phyloP scores from a whole-genome alignment of 179 eudicot genomes.

The Amaranthus tricolor region DNA sequence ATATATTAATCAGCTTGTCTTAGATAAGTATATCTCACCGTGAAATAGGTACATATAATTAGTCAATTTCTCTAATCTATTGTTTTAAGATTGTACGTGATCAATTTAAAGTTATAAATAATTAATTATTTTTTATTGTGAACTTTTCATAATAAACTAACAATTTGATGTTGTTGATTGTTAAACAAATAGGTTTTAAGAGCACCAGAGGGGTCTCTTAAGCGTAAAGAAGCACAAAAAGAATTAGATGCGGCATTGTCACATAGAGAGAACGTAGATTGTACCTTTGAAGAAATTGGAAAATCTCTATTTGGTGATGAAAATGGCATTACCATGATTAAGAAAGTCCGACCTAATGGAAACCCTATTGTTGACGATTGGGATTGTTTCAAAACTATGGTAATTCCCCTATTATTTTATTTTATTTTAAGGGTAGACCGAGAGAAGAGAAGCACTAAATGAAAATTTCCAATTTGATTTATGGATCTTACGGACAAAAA shows the following conservation, averaged over 20 bases:
- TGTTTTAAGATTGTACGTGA: too few relatives aligned
- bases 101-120: too few relatives aligned
- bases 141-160: not conserved
- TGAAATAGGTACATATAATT: too few relatives aligned
- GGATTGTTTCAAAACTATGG: conserved; percentile 70
- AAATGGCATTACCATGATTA: conserved; percentile 45
- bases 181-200: conserved; percentile 34
- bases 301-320: conserved; percentile 61
- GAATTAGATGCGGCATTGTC: conserved; percentile 53
- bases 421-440: too few relatives aligned
- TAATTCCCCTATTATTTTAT: conserved; percentile 8
- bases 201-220: conserved; percentile 44
- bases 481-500: too few relatives aligned
- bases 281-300: conserved; percentile 47
- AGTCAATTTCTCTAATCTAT: too few relatives aligned
- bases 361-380: conserved; percentile 74
- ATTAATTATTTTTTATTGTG: too few relatives aligned
- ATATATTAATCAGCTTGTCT: too few relatives aligned
- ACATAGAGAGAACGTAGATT: conserved; percentile 60
- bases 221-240: conserved; percentile 51
- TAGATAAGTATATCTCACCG: too few relatives aligned
- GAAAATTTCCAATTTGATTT: too few relatives aligned
- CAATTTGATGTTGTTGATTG: not conserved
- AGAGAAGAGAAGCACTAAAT: too few relatives aligned
- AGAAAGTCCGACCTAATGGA: conserved; percentile 48